Evolutionary conservation across 768 basidiomycete genomes (phyloP).

Genomic region (Tylopilus felleus): DNA sequence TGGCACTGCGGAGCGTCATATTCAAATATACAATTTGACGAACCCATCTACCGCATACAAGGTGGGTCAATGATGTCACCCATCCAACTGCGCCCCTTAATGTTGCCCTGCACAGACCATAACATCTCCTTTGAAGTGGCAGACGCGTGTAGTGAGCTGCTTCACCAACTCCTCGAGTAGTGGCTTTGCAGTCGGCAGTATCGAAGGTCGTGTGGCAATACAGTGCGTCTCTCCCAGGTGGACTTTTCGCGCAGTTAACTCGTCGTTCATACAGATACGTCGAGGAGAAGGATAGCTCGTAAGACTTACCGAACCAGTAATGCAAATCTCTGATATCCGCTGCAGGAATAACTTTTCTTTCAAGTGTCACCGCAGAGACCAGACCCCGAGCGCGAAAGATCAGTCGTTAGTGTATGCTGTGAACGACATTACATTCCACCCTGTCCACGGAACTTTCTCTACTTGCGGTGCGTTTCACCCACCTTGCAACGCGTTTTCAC

Average conservation of each 20-base stretch:
- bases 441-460: slow-evolving; percentile 79
- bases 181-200: slow-evolving; percentile 82
- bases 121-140: slow-evolving; percentile 87
- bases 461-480: slow-evolving; percentile 56
- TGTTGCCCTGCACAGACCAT: slow-evolving; percentile 51
- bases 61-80: slow-evolving; percentile 38
- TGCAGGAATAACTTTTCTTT: slow-evolving; percentile 80
- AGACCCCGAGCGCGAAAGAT: slow-evolving; percentile 52
- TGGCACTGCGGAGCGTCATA: slow-evolving; percentile 89
- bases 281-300: slow-evolving; percentile 79
- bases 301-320: slow-evolving; percentile 19
- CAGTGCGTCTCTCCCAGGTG: slow-evolving; percentile 60
- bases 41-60: slow-evolving; percentile 80
- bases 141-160: slow-evolving; percentile 83
- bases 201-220: slow-evolving; percentile 91
- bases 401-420: slow-evolving; percentile 76
- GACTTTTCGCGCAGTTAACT: background rate
- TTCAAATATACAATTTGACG: slow-evolving; percentile 83
- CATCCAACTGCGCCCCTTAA: background rate
- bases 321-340: background rate
- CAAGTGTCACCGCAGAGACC: slow-evolving; percentile 73
- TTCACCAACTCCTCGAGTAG: slow-evolving; percentile 64
- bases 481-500: slow-evolving; percentile 19
- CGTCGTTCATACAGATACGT: slow-evolving; percentile 55
- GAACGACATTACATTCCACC: slow-evolving; percentile 85